These are phyloP conservation scores for Quercus alba DNA, from an alignment of 306 rosid species.

Conservation along the genomic window DNA sequence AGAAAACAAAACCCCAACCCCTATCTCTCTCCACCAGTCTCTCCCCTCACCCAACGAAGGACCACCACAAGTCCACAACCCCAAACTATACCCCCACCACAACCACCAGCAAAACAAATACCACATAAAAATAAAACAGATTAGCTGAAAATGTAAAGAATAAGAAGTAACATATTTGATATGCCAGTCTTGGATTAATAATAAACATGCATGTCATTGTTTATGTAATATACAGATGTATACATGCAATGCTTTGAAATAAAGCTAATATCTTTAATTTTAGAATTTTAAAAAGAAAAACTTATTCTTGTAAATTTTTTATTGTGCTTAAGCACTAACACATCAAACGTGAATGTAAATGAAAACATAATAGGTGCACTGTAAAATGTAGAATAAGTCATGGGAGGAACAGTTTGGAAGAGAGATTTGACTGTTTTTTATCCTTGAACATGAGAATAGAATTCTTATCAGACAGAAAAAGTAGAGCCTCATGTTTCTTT, in stretches of 20 bases:
- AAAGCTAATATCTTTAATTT: neutral
- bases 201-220: neutral
- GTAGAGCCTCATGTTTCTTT: neutral
- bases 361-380: neutral
- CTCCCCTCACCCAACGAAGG: no score
- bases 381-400: neutral
- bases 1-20: no score
- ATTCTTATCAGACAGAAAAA: no score
- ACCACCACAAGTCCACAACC: no score
- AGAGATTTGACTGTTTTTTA: neutral
- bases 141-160: neutral
- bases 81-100: no score
- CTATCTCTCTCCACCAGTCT: no score
- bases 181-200: neutral
- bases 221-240: neutral
- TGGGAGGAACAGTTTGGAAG: neutral
- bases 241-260: neutral
- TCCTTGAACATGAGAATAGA: neutral
- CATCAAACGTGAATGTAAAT: neutral
- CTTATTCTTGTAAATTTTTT: neutral
- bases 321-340: neutral
- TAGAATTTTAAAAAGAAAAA: neutral
- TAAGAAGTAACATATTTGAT: neutral
- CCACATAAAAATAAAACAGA: neutral
- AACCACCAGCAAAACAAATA: no score